Conservation (phyloP, 768 basidiomycete genomes). For the Stropharia rugosoannulata region DNA sequence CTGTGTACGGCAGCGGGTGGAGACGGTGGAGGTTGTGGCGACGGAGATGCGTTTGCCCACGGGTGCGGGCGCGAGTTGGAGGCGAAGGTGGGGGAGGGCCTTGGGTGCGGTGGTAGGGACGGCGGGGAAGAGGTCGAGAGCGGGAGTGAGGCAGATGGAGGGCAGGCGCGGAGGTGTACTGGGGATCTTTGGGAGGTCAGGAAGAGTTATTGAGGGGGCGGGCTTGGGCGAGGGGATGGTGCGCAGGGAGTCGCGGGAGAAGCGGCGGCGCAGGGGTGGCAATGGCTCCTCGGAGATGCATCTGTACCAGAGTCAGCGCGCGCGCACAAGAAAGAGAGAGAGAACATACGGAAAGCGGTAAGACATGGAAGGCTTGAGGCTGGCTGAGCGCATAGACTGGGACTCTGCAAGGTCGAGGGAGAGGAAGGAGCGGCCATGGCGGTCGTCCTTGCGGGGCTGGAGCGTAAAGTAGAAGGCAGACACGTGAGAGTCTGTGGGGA, state of each 20-base stretch:
- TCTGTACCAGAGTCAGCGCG: slow-evolving; percentile 16
- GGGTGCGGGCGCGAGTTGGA: slow-evolving; percentile 3
- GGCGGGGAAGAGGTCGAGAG: slow-evolving; percentile 25
- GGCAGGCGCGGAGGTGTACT: slow-evolving; percentile 28
- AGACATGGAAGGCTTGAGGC: slow-evolving; percentile 23
- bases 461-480: slow-evolving; percentile 50
- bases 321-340: neutral
- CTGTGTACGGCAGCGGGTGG: slow-evolving; percentile 41
- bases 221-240: slow-evolving; percentile 62
- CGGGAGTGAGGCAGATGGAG: slow-evolving; percentile 25
- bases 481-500: slow-evolving; percentile 27
- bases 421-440: slow-evolving; percentile 57
- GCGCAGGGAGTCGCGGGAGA: slow-evolving; percentile 40
- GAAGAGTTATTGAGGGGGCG: slow-evolving; percentile 51
- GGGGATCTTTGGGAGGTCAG: slow-evolving; percentile 27
- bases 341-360: slow-evolving; percentile 24
- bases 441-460: slow-evolving; percentile 37
- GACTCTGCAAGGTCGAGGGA: slow-evolving; percentile 68
- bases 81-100: slow-evolving; percentile 6
- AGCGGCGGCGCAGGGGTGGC: slow-evolving; percentile 24
- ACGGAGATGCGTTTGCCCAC: slow-evolving; percentile 17
- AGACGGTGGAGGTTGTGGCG: slow-evolving; percentile 21
- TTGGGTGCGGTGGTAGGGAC: slow-evolving; percentile 19
- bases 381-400: slow-evolving; percentile 38
- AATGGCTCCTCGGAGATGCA: slow-evolving; percentile 21